Base-by-base conservation (phyloP, 2,329 filamentous ascomycete genomes). In the Aspergillus piperis region DNA sequence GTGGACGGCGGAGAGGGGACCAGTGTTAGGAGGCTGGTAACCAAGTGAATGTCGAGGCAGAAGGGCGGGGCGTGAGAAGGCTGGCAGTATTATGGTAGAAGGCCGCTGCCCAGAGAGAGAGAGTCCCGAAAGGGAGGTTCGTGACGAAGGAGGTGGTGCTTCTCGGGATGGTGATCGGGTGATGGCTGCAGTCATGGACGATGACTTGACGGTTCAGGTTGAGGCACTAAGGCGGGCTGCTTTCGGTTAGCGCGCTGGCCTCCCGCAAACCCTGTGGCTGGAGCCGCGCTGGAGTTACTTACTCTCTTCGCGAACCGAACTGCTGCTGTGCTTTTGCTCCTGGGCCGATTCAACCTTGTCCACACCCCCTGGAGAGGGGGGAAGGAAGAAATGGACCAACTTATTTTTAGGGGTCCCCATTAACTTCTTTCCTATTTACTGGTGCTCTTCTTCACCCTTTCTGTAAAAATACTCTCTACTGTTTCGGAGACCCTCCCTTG, bases 141-240 rank as follows among this genome's bases (percentile, higher is more conserved):
- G 61, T 60, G 59, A 63, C 62, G 63, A 44, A 63, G 54, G 54
- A 55, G 63, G 66, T 63, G 62, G 63, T 65, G 61, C 62, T 62
- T 64, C 62, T 63, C 63, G 64, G 64, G 66, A 65, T 68, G 72
- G 54, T 73, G 72, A 70, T 70, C 68, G 66, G 66, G 63, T 67
- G 69, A 68, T 69, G 68, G 66, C 64, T 62, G 67, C 66, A 63
- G 69, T 72, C 70, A 69, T 68, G 68, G 70, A 70, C 68, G 73
- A 53, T 59, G 69, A 69, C 68, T 36, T 65, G 65, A 67, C 62
- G 67, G 70, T 67, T 75, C 71, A 70, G 71, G 73, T 72, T 73
- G 71, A 76, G 76, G 72, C 73, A 55, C 77, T 74, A 73, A 68
- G 58, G 70, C 71, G 72, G 32, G 70, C 77, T 74, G 71, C 64